Evolutionary conservation across 306 rosid species (phyloP).

Genomic region (Abrus precatorius): DNA sequence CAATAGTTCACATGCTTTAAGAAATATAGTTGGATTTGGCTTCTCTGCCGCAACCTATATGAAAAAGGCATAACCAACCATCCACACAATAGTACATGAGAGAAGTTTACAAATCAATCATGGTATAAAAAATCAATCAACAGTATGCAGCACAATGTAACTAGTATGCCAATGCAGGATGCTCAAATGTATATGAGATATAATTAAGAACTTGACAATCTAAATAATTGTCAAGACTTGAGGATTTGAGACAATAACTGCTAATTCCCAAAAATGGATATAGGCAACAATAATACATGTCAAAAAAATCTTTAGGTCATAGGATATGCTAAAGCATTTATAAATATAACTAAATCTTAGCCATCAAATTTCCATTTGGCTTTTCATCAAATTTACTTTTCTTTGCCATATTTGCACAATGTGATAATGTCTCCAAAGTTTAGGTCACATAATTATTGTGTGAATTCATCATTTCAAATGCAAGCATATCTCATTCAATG

Average conservation of each 20-base stretch:
- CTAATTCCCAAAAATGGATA: conserved; percentile 6
- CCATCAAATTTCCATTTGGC: conserved; percentile 15
- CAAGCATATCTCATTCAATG: conserved; percentile 10
- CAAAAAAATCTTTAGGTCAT: background rate
- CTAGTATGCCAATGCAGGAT: conserved; percentile 23
- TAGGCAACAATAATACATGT: conserved; percentile 21
- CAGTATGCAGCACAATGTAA: background rate
- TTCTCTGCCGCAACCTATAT: conserved; percentile 90
- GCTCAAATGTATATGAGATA: conserved; percentile 19
- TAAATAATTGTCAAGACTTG: conserved; percentile 23
- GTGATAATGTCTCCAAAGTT: conserved; percentile 14
- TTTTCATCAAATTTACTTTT: conserved; percentile 18
- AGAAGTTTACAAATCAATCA: conserved; percentile 33
- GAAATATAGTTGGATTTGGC: conserved; percentile 98
- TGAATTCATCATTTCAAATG: conserved; percentile 23
- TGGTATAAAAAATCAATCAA: conserved; percentile 8
- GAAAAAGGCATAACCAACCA: conserved; percentile 38
- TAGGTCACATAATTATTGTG: background rate
- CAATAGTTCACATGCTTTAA: conserved; percentile 90
- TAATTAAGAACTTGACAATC: background rate
- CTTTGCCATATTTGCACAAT: conserved; percentile 4
- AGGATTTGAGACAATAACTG: background rate
- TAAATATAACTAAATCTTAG: conserved; percentile 22
- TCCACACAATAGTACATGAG: conserved; percentile 8
- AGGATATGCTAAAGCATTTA: conserved; percentile 14